Evolutionary conservation across 75 land plant species (phyloP).

Genomic region (Picea glauca): DNA sequence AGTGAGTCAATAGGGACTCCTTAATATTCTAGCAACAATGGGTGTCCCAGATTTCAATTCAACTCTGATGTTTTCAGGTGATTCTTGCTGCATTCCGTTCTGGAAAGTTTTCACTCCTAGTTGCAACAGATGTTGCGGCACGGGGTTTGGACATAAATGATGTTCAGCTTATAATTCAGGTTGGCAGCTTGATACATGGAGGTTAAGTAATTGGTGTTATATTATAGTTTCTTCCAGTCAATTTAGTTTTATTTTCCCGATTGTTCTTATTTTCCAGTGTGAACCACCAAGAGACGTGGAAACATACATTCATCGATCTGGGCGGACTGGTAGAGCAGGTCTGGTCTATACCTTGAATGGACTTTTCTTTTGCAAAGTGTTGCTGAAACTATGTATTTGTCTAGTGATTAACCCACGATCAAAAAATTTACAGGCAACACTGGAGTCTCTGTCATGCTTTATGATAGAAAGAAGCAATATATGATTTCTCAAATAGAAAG

Average conservation of each 20-base stretch:
- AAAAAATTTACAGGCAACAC: constrained; percentile 55
- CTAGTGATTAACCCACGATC: not conserved
- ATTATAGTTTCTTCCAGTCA: not conserved
- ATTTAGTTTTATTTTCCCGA: not conserved
- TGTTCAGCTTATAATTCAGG: constrained; percentile 96
- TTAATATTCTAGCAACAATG: not conserved
- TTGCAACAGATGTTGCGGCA: constrained; percentile 99
- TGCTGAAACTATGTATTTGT: not conserved
- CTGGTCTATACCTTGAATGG: not conserved
- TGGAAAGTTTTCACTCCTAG: constrained; percentile 71
- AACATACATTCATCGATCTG: constrained; percentile 98
- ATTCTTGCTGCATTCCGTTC: constrained; percentile 86
- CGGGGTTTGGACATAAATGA: constrained; percentile 96
- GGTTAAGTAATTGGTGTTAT: too few species aligned
- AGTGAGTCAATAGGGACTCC: not conserved
- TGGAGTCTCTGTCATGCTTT: constrained; percentile 86
- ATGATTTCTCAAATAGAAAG: constrained; percentile 76
- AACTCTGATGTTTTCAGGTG: constrained; percentile 43
- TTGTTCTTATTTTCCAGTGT: constrained; percentile 45
- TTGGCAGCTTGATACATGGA: constrained; percentile 5
- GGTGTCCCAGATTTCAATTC: not conserved
- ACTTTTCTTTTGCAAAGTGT: constrained; percentile 1
- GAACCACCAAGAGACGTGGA: constrained; percentile 98
- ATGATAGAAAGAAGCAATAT: constrained; percentile 74
- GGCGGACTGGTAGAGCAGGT: constrained; percentile 99